Conservation (phyloP, 225 moss, liverwort and hornwort genomes). For the Straminergon stramineum region DNA sequence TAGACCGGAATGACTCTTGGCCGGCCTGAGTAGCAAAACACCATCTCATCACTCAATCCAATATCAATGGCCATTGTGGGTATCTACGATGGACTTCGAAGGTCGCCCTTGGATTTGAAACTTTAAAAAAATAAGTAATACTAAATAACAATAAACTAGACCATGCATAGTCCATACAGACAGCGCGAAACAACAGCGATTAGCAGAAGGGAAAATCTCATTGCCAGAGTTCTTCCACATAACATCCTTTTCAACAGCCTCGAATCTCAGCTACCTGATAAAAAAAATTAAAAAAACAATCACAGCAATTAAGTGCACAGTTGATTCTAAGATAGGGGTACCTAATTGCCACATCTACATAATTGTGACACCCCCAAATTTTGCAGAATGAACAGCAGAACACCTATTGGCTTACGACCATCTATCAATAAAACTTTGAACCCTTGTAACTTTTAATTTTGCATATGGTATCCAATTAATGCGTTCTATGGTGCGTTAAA, state of each 20-base stretch:
- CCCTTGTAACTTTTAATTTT: neutral
- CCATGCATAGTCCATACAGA: neutral
- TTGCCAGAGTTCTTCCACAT: neutral
- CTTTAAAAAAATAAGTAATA: neutral
- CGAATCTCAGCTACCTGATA: neutral
- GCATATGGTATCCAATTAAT: neutral
- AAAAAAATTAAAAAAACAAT: neutral
- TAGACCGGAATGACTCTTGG: constrained; percentile 63
- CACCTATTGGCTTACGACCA: neutral
- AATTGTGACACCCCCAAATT: neutral
- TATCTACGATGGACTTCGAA: neutral
- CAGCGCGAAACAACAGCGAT: neutral
- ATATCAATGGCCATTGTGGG: neutral
- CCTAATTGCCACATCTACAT: neutral
- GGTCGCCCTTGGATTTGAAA: neutral
- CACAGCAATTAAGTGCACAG: neutral
- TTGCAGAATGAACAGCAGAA: neutral
- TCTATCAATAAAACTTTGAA: neutral
- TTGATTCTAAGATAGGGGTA: neutral
- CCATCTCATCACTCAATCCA: neutral
- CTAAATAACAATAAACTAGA: neutral
- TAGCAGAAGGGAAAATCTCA: neutral
- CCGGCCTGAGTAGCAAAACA: constrained; percentile 56
- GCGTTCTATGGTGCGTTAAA: neutral
- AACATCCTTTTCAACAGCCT: neutral